Base-by-base conservation (phyloP, 2,329 filamentous ascomycete species). In the Hortaea werneckii region DNA sequence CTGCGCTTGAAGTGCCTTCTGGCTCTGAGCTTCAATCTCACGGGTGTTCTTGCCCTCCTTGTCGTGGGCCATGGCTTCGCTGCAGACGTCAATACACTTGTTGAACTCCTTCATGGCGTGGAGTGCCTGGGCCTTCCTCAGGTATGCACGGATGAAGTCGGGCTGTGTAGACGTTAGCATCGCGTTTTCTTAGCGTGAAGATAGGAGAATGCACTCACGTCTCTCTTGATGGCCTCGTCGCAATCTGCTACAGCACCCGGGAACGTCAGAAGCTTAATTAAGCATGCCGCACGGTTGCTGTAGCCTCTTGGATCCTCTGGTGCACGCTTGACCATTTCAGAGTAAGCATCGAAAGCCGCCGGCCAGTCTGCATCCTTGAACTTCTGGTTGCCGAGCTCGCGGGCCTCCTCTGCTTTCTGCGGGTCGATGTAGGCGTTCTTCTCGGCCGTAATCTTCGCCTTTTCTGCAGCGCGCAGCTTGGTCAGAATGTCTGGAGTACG, bases 71-170 rank as follows among this genome's bases (percentile, higher is more conserved):
- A 76, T 73, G 1, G 94, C 92, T 63, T 88, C 86, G 35, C 79
- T 79, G 71, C 89, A 95, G 6, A 83, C 85, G 63, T 98, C 92
- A 48, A 96, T 74, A 63, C 86, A 94, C 67, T 89, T 90, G 67
- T 83, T 95, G 75, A 95, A 96, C 68, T 98, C 90, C 67, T 92
- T 87, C 92, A 98, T 98, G 58, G 88, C 88, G 57, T 92, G 87
- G 67, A 90, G 87, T 37, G 88, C 87, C 71, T 96, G 89, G 0
- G 89, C 89, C 75, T 95, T 96, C 65, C 92, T 84, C 58, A 98
- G 84, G 68, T 96, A 96, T 6, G 92, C 92, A 46, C 90, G 82
- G 69, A 96, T 90, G 68, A 98, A 98, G 62, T 83, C 84, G 47
- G 85, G 77, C 30, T 34, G n/a, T 7, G n/a, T 7, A n/a, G 7